A percentile compares a stretch with the other conserved stretches of the same genome.
These are phyloP conservation scores for Vaccinium macrocarpon DNA, from an alignment of 148 eudicot genomes.

Conservation along the genomic window DNA sequence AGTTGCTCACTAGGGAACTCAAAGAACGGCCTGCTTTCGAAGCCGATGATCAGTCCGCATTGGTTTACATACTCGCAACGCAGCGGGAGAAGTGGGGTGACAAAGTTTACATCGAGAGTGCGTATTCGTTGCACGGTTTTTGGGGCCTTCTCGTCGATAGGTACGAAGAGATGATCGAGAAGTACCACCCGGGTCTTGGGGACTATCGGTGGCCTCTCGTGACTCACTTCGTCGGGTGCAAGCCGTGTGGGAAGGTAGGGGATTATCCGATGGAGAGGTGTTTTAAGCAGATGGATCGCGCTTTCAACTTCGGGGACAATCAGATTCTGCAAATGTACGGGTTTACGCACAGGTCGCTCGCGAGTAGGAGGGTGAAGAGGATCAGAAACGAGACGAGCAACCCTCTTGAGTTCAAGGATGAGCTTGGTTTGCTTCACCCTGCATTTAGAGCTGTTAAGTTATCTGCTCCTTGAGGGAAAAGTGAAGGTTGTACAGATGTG, in stretches of 20 bases:
- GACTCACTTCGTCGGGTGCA: conserved; percentile 84
- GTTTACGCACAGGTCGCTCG: conserved; percentile 51
- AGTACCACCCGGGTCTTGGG: conserved; percentile 62
- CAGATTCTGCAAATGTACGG: conserved; percentile 71
- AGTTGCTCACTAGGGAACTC: conserved; percentile 48
- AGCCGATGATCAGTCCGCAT: conserved; percentile 84
- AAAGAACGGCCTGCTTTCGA: conserved; percentile 73
- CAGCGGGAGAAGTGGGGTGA: conserved; percentile 65
- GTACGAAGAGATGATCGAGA: conserved; percentile 61
- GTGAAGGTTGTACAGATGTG: background rate
- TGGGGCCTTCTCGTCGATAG: conserved; percentile 69
- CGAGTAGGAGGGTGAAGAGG: conserved; percentile 56
- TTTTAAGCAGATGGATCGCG: conserved; percentile 72
- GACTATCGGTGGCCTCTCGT: conserved; percentile 81
- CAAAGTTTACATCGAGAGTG: conserved; percentile 65
- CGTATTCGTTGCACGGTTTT: conserved; percentile 64
- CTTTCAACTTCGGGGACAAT: conserved; percentile 74
- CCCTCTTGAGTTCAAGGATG: conserved; percentile 50
- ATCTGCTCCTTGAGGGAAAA: conserved; percentile 25
- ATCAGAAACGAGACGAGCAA: conserved; percentile 51
- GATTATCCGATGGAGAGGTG: conserved; percentile 73
- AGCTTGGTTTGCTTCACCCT: conserved; percentile 64
- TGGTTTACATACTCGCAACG: conserved; percentile 60
- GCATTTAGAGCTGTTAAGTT: conserved; percentile 44
- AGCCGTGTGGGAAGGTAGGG: conserved; percentile 61